Percentiles rank a stretch among this genome's conserved stretches.
phyloP scores from a whole-genome alignment of 2,329 filamentous ascomycete genomes.

The Lachnellula arida region DNA sequence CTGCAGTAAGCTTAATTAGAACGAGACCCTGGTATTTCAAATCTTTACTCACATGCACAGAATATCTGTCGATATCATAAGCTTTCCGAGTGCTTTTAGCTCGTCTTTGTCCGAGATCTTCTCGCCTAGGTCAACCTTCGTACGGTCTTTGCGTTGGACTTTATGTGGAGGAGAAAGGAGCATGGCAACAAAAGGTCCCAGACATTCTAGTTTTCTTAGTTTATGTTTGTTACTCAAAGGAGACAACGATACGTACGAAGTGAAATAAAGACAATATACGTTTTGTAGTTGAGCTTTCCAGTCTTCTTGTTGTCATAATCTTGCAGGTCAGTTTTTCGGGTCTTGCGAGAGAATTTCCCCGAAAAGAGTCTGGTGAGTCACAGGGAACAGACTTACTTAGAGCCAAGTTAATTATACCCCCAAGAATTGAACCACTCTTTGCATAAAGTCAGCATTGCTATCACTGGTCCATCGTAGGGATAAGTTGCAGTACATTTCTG shows the following conservation, averaged over 20 bases:
- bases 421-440: conserved; percentile 35
- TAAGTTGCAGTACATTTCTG: conserved; percentile 27
- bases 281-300: conserved; percentile 36
- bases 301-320: conserved; percentile 26
- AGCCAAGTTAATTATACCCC: conserved; percentile 46
- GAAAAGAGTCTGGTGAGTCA: too few relatives aligned
- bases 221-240: not conserved
- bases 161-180: conserved; percentile 42
- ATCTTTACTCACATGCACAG: too few relatives aligned
- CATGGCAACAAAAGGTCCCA: conserved; percentile 39
- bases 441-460: too few relatives aligned
- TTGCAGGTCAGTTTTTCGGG: too few relatives aligned
- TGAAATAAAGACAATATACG: conserved; percentile 43
- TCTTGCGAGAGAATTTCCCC: too few relatives aligned
- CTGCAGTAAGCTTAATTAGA: conserved; percentile 34
- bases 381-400: conserved; percentile 28
- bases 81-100: conserved; percentile 15
- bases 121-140: conserved; percentile 30
- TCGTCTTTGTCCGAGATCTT: conserved; percentile 32
- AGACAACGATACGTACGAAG: conserved; percentile 30
- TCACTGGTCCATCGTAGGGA: too few relatives aligned
- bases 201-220: conserved; percentile 29
- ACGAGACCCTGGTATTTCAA: too few relatives aligned
- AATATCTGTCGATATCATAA: too few relatives aligned
- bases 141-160: conserved; percentile 40